phyloP scores from a whole-genome alignment of 179 eudicot genomes.

The Heliamphora pulchella region DNA sequence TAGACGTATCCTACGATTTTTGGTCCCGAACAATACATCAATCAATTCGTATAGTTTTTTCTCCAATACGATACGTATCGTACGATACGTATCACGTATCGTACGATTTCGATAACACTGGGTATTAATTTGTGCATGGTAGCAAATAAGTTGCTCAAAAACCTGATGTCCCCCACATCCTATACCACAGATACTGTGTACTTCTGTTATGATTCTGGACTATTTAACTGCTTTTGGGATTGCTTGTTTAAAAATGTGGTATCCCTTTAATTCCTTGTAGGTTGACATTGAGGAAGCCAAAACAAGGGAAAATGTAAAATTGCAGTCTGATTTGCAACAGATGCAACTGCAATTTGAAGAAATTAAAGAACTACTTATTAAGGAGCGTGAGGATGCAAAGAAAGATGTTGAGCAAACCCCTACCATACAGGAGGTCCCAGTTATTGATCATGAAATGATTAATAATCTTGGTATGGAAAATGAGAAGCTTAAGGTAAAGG shows the following conservation, averaged over 20 bases:
- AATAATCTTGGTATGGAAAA: slow-evolving; percentile 63
- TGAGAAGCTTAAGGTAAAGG: slow-evolving; percentile 69
- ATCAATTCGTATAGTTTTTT: no score
- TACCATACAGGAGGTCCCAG: slow-evolving; percentile 33
- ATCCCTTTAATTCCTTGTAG: slow-evolving; percentile 19
- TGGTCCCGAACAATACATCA: no score
- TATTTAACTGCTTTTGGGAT: neutral
- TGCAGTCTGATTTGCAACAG: slow-evolving; percentile 62
- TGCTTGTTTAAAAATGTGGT: neutral
- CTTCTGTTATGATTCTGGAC: neutral
- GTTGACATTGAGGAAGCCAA: slow-evolving; percentile 65
- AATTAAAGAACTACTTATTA: slow-evolving; percentile 45
- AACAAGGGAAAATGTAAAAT: slow-evolving; percentile 55
- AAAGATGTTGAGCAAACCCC: slow-evolving; percentile 16
- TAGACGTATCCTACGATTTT: no score
- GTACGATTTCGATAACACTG: no score
- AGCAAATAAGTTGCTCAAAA: neutral
- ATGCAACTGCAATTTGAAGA: slow-evolving; percentile 57
- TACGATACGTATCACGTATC: no score
- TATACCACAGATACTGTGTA: neutral
- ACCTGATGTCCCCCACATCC: neutral
- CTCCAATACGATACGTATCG: no score
- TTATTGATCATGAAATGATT: slow-evolving; percentile 41
- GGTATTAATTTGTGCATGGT: neutral
- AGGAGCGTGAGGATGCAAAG: slow-evolving; percentile 51